Percentiles rank a stretch among this genome's conserved stretches.
Conservation (phyloP, 345 rosid species). For the Eucalyptus viminalis region DNA sequence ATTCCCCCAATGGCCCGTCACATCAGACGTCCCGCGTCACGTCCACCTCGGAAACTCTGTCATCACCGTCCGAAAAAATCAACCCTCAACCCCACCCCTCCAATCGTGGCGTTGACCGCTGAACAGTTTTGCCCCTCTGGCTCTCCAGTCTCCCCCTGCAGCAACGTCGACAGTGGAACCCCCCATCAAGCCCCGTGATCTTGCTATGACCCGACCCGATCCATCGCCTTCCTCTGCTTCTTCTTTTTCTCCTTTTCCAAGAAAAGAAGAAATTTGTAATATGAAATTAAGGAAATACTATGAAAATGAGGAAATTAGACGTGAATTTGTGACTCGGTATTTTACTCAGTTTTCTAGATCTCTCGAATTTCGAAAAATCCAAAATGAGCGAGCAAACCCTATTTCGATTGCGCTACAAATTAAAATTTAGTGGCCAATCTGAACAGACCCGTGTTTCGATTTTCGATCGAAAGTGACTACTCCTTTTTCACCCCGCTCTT, state of each 20-base stretch:
- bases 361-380: neutral
- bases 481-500: neutral
- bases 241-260: neutral
- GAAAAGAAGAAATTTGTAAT: neutral
- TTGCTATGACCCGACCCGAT: neutral
- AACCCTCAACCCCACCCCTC: neutral
- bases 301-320: neutral
- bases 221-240: neutral
- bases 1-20: neutral
- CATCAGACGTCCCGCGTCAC: neutral
- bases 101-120: neutral
- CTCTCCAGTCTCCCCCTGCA: too few relatives aligned
- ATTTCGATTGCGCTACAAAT: accelerated
- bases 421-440: neutral
- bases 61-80: neutral
- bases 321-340: neutral
- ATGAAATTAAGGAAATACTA: neutral
- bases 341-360: neutral
- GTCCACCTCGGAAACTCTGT: neutral
- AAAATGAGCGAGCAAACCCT: neutral
- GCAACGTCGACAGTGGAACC: neutral
- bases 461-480: neutral
- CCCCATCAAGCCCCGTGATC: neutral
- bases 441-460: neutral
- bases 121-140: neutral